Evolutionary conservation across 2,329 filamentous ascomycete genomes (phyloP), one percentile per base, ranked within the genome.

Genomic region (Fusarium lyarnte): DNA sequence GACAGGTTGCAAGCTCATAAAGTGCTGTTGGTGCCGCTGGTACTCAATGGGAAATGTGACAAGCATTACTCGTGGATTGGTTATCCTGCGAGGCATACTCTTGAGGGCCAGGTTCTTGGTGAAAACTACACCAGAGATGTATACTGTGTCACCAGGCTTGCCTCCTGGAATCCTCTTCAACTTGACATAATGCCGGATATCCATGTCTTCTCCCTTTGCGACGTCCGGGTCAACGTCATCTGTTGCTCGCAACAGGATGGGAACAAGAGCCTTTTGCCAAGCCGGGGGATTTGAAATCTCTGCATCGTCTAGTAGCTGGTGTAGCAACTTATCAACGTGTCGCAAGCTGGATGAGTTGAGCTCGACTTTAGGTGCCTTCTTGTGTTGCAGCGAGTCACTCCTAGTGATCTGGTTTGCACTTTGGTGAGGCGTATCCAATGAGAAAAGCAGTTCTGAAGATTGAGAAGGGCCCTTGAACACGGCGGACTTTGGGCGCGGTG

Each of bases 11-110:
- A 99, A 84, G 77, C 96, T 99, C 95, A 99, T 98, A 80, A 99
- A 98, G 80, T 98, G 95, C 80, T 88, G 86, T 78, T 87, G 85
- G 75, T 98, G 94, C 42, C 96, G 90, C 65, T 97, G 94, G 81
- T 99, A 99, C 79, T 99, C 96, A 64, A 99, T 94, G 0, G 96
- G 91, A 78, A 99, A 99, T 0, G 94, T 95, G 63, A 99, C 92
- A 72, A 99, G 94, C 53, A 97, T 88, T 69, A 99, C 96, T 36
- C 94, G 91, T 6, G 96, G 96, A 60, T 93, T 92, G 17, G 87
- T 82, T 70, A 98, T 96, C 70, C 90, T 93, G 63, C 96, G 90
- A 23, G 93, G 92, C 96, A 99, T 99, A 81, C 93, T 97, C 80
- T 99, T 99, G 58, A 98, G 84, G 0, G 97, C 96, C 55, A 99